Evolutionary conservation across 1,139 yeast genomes (phyloP), one percentile per base, ranked within the genome.

Genomic region (Diutina siamensis): DNA sequence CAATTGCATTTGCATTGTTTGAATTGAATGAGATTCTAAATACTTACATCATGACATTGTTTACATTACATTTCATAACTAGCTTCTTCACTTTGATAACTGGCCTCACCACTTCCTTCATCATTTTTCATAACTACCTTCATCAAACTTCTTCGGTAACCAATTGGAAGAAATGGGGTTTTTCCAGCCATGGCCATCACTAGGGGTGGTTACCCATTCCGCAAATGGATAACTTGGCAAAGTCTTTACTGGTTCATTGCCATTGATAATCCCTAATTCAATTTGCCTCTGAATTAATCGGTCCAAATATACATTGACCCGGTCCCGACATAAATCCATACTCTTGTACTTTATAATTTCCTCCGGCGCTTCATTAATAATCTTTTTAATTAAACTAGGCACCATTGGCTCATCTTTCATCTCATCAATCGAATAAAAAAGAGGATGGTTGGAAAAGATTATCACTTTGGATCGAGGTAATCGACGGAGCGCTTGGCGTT

Each of bases 351-450:
- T 74, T 55, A 77, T 61, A 49, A 82, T 81, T 46, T 72, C 73
- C 50, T 75, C 78, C 4, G 87, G 87, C 0, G 78, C 87, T 57
- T 81, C 86, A 51, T 64, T 74, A 34, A 82, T 62, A 46, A 80
- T 77, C 55, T 79, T 80, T 53, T 73, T 72, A 46, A 81, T 57
- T 46, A 81, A 65, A 1, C 84, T 76, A n/a, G 88, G 88, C 32
- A 82, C 68, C 61, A 77, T 59, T 8, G 88, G 87, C 56, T 82
- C 89, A 57, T 82, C 85, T 56, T 80, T 80, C 87, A 82, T 80
- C 55, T 82, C 88, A 22, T 80, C 87, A 48, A 82, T 67, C 2
- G 80, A 70, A 60, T 82, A 82, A 57, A 76, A 80, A 10, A 80
- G 67, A 2, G 88, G 88, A 56, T 82, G 88, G 57, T 81, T 77